Evolutionary conservation across 352 stramenopile species (phyloP).

Genomic region (Hyaloperonospora arabidopsidis): DNA sequence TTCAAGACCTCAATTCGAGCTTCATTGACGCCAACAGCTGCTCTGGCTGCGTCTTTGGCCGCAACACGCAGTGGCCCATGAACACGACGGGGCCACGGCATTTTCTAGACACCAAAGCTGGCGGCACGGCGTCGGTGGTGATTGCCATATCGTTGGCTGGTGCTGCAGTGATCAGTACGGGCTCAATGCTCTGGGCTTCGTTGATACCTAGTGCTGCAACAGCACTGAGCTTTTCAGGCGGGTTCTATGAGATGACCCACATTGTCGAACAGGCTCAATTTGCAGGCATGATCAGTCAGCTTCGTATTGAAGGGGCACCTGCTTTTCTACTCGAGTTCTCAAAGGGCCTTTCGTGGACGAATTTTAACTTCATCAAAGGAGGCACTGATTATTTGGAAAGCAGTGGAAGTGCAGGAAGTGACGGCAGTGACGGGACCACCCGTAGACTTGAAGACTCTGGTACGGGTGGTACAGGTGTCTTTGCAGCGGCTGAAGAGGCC

Average conservation of each 20-base stretch:
- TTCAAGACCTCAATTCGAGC: conserved; percentile 42
- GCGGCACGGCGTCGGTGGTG: conserved; percentile 49
- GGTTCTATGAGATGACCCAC: conserved; percentile 82
- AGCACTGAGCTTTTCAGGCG: conserved; percentile 49
- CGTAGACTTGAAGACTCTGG: conserved; percentile 30
- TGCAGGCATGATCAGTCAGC: conserved; percentile 75
- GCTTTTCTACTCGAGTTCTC: conserved; percentile 78
- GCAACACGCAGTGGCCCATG: conserved; percentile 78
- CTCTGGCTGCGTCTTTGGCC: conserved; percentile 76
- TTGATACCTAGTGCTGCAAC: conserved; percentile 54
- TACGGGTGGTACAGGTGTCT: conserved; percentile 23
- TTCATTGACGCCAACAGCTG: conserved; percentile 58
- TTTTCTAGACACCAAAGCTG: conserved; percentile 68
- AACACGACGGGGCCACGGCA: conserved; percentile 55
- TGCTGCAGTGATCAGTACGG: conserved; percentile 36
- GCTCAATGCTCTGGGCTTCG: conserved; percentile 73
- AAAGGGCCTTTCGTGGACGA: conserved; percentile 78
- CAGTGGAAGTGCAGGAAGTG: conserved; percentile 1
- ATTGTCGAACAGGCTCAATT: conserved; percentile 84
- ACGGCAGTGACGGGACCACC: conserved; percentile 3
- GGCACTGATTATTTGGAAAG: conserved; percentile 16
- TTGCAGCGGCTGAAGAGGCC: conserved; percentile 34
- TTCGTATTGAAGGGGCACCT: conserved; percentile 61
- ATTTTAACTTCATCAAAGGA: conserved; percentile 74
- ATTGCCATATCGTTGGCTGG: conserved; percentile 62